Evolutionary conservation across 805 yeast genomes (phyloP).

Genomic region (Gaillardinia entomophila): DNA sequence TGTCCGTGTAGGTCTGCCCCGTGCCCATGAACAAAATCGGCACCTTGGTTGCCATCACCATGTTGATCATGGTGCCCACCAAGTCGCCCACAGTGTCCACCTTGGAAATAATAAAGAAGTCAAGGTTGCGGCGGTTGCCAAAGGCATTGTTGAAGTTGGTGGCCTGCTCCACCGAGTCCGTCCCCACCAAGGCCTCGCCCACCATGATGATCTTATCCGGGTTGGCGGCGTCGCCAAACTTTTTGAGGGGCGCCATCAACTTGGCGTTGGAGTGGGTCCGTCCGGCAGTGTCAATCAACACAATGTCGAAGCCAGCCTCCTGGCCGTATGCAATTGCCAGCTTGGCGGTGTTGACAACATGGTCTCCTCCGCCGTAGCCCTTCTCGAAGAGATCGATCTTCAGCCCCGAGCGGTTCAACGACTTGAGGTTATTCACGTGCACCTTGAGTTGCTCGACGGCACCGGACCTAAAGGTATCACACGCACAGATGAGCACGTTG

Average conservation of each 20-base stretch:
- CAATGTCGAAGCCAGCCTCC: constrained; percentile 69
- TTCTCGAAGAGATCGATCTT: constrained; percentile 81
- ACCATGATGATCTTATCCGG: constrained; percentile 98
- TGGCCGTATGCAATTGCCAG: constrained; percentile 81
- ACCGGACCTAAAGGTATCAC: constrained; percentile 97
- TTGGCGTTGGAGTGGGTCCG: constrained; percentile 93
- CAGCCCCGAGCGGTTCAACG: constrained; percentile 48
- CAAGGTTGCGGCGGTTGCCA: constrained; percentile 74
- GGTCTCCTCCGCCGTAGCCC: constrained; percentile 95
- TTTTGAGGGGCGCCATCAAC: constrained; percentile 90
- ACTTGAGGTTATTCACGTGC: constrained; percentile 79
- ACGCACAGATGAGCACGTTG: constrained; percentile 86
- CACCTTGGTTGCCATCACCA: constrained; percentile 94
- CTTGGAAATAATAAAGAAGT: constrained; percentile 87
- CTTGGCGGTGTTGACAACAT: constrained; percentile 87
- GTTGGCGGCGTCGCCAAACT: constrained; percentile 90
- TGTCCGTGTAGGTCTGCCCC: constrained; percentile 94
- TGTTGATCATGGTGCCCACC: constrained; percentile 94
- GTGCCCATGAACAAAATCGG: constrained; percentile 95
- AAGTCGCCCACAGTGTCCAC: constrained; percentile 97
- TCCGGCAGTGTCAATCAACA: constrained; percentile 95
- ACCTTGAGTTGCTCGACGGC: constrained; percentile 97
- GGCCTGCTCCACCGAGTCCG: constrained; percentile 95
- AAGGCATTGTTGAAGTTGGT: constrained; percentile 88
- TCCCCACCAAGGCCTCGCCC: constrained; percentile 96